Base-by-base conservation (phyloP, 1,284 basidiomycete genomes). In the Sanguinoderma infundibulare region DNA sequence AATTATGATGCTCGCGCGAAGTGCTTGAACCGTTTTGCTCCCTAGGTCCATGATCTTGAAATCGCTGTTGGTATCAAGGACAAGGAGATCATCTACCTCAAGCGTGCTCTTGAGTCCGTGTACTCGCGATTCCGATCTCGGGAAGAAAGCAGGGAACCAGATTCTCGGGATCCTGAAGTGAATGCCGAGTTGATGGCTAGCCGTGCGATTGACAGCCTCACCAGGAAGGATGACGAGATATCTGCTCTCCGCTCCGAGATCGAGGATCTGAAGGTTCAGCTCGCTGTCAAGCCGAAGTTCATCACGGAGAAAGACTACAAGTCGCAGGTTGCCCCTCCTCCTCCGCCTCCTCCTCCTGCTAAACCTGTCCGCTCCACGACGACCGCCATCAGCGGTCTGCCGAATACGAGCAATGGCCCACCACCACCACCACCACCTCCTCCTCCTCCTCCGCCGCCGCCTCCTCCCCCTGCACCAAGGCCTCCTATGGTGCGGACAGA, bases 71-170 rank as follows among this genome's bases (percentile, higher is more conserved):
- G 76, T 12, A 76, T 82, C 57, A 90, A 87, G 69, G 85, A 90
- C 63, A 93, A 92, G 69, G 91, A 94, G 63, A 82, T 91, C 54
- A 70, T 84, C 1, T 92, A 90, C 69, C 81, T 95, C 51, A 94
- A 95, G 70, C 87, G 90, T 15, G 91, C 92, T 14, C 79, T 97
- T 42, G 92, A 95, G 73, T 90, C 91, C 7, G 90, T 96, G 7
- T 93, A 93, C 73, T 89, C 88, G 20, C 84, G 91, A 17, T 90
- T 95, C 72, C 81, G 82, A 9, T 78, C 83, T 3, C 75, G 81
- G 59, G 81, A 85, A 59, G 81, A 83, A 53, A 74, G 66, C 55
- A 77, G 77, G 47, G 79, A 76, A 56, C 58, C 60, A 53, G 81
- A 83, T 46, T 74, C 65, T 52, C 78, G 78, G 39, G 79, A 76